Base-by-base conservation (phyloP, 495 filamentous ascomycete genomes). In the Clohesyomyces aquaticus region DNA sequence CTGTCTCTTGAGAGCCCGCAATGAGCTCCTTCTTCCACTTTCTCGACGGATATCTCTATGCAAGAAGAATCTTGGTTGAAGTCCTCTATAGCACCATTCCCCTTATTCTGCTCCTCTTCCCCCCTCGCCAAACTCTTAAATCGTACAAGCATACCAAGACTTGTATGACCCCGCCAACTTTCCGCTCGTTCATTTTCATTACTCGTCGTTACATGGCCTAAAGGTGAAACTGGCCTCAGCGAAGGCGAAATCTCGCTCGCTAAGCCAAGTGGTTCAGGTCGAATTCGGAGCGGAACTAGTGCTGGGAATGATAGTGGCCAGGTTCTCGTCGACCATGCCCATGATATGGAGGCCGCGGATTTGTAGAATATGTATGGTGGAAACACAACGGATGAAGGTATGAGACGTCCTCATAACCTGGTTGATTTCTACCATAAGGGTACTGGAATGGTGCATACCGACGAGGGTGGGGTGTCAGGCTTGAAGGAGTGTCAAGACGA, bases 81-180 rank as follows among this genome's bases (percentile, higher is more conserved):
- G 12, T 38, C 14, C 27, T 0, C 48, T 2, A 19, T 12, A 25
- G 9, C 18, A 3, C 27, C 49, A 25, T 50, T 28, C 1, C 45
- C 57, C 42, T 21, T 29, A n/a, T 22, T 41, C 52, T n/a, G 12
- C 29, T 2, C 49, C 26, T 9, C 27, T 32, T 3, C 16, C 29
- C 11, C 16, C 45, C 6, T 55, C 59, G 23, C 55, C 61, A 9
- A 4, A 16, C 50, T 53, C 55, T 0, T 18, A 18, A 56, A 56
- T 57, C 42, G 61, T 55, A 35, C 47, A 51, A 6, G 61, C 43
- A 43, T 57, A 55, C 43, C 52, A 26, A 1, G 52, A 42, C 61
- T 57, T 21, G 46, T 61, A 55, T 38, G 32, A 6, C 32, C 32
- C 32, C 32, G 14, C 9, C 27, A 52, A 26, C 29, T 63, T 23